Conservation (phyloP, 805 yeast genomes). For the Brettanomyces sp. region DNA sequence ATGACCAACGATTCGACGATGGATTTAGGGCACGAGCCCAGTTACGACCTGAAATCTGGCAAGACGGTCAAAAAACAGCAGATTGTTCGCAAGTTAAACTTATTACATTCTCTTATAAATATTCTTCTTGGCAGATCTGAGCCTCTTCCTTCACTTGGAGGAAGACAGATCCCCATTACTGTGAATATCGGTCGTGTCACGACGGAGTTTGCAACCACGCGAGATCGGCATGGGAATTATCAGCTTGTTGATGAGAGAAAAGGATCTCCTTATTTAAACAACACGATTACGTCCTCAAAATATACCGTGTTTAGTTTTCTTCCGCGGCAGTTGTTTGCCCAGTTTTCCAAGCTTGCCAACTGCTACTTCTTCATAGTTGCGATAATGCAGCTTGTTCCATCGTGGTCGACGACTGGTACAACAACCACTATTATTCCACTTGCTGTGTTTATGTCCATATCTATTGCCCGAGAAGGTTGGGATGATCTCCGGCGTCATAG, state of each 20-base stretch:
- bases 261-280: conserved; percentile 48
- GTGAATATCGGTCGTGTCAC: conserved; percentile 27
- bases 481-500: conserved; percentile 87
- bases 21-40: conserved; percentile 9
- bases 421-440: conserved; percentile 90
- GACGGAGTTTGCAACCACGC: conserved; percentile 19
- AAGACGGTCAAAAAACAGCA: too few species aligned
- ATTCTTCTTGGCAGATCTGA: conserved; percentile 35
- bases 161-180: conserved; percentile 67
- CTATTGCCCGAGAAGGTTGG: conserved; percentile 86
- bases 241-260: conserved; percentile 63
- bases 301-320: conserved; percentile 73
- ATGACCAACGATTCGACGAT: conserved; percentile 16
- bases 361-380: conserved; percentile 85
- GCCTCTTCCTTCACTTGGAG: conserved; percentile 49
- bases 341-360: conserved; percentile 88
- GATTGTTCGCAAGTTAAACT: too few species aligned
- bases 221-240: conserved; percentile 19
- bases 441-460: conserved; percentile 74
- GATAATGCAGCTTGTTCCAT: conserved; percentile 88
- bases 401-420: conserved; percentile 96
- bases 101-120: not conserved
- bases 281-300: conserved; percentile 76
- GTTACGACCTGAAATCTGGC: not conserved
- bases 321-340: conserved; percentile 84